Conservation (phyloP, 2,329 filamentous ascomycete species). For the Colletotrichum eleusines region DNA sequence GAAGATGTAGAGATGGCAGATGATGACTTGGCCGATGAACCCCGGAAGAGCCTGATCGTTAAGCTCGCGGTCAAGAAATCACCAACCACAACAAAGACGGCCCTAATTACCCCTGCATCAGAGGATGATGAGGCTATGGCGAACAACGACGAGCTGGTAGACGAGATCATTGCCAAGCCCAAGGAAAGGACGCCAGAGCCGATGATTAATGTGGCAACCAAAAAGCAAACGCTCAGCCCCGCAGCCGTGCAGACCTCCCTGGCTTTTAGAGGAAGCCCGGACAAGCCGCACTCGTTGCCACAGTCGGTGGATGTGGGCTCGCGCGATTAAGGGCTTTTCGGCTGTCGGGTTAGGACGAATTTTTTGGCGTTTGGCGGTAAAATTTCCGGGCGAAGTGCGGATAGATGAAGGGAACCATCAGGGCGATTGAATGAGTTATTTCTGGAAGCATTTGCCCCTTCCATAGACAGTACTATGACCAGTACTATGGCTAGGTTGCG, state of each 20-base stretch:
- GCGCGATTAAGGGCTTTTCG: conserved; percentile 44
- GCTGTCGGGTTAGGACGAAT: conserved; percentile 5
- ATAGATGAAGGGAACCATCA: conserved; percentile 30
- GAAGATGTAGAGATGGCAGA: conserved; percentile 68
- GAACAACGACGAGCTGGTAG: conserved; percentile 5
- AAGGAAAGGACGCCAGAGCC: conserved; percentile 39
- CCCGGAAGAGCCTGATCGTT: conserved; percentile 75
- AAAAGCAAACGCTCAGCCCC: conserved; percentile 47
- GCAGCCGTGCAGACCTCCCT: conserved; percentile 58
- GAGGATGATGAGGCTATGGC: conserved; percentile 15
- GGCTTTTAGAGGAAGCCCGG: conserved; percentile 72
- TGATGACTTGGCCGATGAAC: conserved; percentile 62
- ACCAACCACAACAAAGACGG: conserved; percentile 44
- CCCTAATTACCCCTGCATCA: conserved; percentile 25
- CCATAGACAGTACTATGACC: conserved; percentile 27
- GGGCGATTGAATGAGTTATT: conserved; percentile 9
- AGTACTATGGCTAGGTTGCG: conserved; percentile 24
- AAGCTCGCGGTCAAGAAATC: conserved; percentile 71
- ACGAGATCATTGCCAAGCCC: conserved; percentile 29
- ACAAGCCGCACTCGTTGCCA: conserved; percentile 60
- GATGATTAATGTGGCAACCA: conserved; percentile 34
- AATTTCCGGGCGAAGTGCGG: conserved; percentile 28
- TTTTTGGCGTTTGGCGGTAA: conserved; percentile 35
- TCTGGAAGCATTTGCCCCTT: conserved; percentile 29
- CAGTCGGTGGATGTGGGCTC: conserved; percentile 49